Evolutionary conservation across 768 basidiomycete genomes (phyloP).

Genomic region (Amanita thiersii): DNA sequence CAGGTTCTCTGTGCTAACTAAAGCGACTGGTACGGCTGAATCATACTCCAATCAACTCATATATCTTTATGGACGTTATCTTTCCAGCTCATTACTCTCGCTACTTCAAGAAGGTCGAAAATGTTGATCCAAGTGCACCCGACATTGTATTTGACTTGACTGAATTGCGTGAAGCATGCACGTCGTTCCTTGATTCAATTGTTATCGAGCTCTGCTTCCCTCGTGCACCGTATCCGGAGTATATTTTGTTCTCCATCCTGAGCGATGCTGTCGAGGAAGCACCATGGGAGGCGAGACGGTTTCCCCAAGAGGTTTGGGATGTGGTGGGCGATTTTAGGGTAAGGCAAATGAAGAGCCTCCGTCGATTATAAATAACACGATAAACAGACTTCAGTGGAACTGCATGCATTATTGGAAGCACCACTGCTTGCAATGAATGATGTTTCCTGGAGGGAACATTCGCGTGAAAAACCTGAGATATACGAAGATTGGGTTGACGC

Average conservation of each 20-base stretch:
- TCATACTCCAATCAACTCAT: conserved; percentile 5
- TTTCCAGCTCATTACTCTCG: conserved; percentile 58
- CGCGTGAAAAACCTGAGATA: conserved; percentile 47
- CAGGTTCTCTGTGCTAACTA: conserved; percentile 62
- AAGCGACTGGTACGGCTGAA: conserved; percentile 57
- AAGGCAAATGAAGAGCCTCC: conserved; percentile 7
- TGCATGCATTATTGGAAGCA: conserved; percentile 56
- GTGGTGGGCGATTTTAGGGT: conserved; percentile 79
- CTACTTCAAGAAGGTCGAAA: conserved; percentile 50
- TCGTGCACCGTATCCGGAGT: conserved; percentile 54
- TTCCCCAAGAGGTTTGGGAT: conserved; percentile 75
- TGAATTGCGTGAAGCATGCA: conserved; percentile 52
- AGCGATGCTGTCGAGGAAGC: conserved; percentile 67
- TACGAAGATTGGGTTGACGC: conserved; percentile 67
- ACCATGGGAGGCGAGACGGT: conserved; percentile 64
- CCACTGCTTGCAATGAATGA: conserved; percentile 52
- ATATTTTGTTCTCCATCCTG: conserved; percentile 57
- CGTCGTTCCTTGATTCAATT: conserved; percentile 78
- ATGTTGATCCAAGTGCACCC: conserved; percentile 30
- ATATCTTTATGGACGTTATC: neutral
- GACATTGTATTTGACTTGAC: conserved; percentile 62
- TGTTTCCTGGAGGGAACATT: conserved; percentile 39
- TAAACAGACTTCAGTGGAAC: conserved; percentile 51
- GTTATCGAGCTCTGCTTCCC: conserved; percentile 80
- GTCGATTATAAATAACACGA: conserved; percentile 3